These are phyloP conservation scores for Amorphotheca resinae DNA, from an alignment of 495 filamentous ascomycete genomes.

Conservation along the genomic window DNA sequence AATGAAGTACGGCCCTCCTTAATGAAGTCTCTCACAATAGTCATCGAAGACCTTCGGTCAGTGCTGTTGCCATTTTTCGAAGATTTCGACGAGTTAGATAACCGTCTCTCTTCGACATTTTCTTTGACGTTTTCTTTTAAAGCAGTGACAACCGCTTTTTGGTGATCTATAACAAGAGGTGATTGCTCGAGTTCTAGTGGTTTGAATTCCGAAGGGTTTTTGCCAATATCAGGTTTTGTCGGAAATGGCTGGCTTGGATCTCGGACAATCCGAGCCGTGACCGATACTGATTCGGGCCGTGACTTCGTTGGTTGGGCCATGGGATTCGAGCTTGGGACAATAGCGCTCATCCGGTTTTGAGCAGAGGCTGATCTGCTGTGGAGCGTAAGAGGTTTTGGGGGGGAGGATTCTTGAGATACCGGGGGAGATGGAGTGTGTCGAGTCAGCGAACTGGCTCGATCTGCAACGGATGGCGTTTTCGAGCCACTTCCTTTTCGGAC, in stretches of 20 bases:
- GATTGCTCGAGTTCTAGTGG: constrained; percentile 57
- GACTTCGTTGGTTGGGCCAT: constrained; percentile 17
- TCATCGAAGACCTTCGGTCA: constrained; percentile 35
- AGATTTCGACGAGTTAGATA: constrained; percentile 13
- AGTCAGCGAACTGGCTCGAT: constrained; percentile 29
- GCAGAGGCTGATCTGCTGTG: constrained; percentile 17
- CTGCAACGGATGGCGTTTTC: constrained; percentile 33
- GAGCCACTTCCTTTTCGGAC: constrained; percentile 35
- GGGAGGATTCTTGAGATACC: constrained; percentile 31
- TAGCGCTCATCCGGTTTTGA: constrained; percentile 11
- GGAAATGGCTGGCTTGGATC: constrained; percentile 36
- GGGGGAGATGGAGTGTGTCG: constrained; percentile 26
- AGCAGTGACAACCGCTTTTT: constrained; percentile 27
- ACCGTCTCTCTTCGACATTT: constrained; percentile 14
- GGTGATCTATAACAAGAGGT: constrained; percentile 57
- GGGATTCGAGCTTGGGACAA: constrained; percentile 6
- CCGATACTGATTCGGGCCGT: constrained; percentile 61
- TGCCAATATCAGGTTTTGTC: constrained; percentile 29
- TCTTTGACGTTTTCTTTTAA: constrained; percentile 9
- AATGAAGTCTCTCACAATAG: constrained; percentile 39
- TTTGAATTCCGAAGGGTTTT: constrained; percentile 24
- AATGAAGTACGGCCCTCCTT: constrained; percentile 34
- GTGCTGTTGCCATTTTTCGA: constrained; percentile 12
- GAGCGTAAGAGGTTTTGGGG: constrained; percentile 23
- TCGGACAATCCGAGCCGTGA: constrained; percentile 66